Base-by-base conservation (phyloP, 2,329 filamentous ascomycete genomes). In the Xylariaceae sp. region DNA sequence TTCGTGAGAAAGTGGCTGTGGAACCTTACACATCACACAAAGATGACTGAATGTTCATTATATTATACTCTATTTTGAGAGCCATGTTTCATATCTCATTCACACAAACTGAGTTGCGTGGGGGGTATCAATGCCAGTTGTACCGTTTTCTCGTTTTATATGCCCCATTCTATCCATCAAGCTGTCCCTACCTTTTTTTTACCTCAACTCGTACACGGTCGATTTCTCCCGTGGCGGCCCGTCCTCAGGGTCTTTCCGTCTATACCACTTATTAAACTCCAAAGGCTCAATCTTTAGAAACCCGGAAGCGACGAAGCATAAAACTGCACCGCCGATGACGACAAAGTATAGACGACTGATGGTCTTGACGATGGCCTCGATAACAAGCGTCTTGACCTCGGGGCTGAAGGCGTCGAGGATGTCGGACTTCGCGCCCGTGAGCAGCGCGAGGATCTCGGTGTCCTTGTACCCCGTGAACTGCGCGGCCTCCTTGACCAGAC, bases 311-410 rank as follows among this genome's bases (percentile, higher is more conserved):
- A 70, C 3, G 11, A 73, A 62, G 5, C 65, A 65, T 8, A 72
- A 11, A 0, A 62, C 65, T 0, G 69, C 70, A 2, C 60, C 65
- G 5, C 64, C 67, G 8, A 72, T 60, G 24, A 65, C 60, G 1
- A 72, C 48, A 28, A 64, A 71, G 34, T 69, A 71, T 16, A 70
- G 56, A 1, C 58, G 51, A 6, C 65, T 56, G 40, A 74, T 71
- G 1, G 68, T 66, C 2, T 61, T 28, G 1, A 66, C 67, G 12
- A 73, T 64, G 1, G 67, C 66, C 8, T 62, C 52, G 3, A 71
- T 57, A 8, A 63, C 68, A 3, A 60, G 40, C 4, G 23, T 8
- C 1, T 60, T 37, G 11, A 69, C 47, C 1, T 60, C 53, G 11
- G 61, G 59, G 31, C 67, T 58, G 3, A 61, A 56, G 12, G 47